Evolutionary conservation across 371 early-diverging fungal species (phyloP).

Genomic region (Lichtheimia hyalospora): DNA sequence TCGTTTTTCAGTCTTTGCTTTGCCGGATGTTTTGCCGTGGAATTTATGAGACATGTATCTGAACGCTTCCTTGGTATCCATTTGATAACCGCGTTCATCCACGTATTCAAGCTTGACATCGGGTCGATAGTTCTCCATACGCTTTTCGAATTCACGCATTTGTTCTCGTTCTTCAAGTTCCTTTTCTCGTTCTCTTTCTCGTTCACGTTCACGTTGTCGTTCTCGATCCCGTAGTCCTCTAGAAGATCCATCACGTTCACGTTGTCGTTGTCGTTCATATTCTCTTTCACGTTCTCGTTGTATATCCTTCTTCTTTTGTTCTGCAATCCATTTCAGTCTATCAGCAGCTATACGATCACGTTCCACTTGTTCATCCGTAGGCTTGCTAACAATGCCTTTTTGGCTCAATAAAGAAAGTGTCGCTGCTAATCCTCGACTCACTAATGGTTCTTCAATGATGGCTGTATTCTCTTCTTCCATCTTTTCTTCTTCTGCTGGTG

Average conservation of each 20-base stretch:
- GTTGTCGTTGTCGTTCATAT: slow-evolving; percentile 27
- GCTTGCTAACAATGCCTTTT: slow-evolving; percentile 70
- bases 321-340: slow-evolving; percentile 69
- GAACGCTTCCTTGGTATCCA: slow-evolving; percentile 92
- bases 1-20: slow-evolving; percentile 92
- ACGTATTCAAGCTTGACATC: slow-evolving; percentile 88
- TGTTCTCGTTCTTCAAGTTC: slow-evolving; percentile 66
- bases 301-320: slow-evolving; percentile 61
- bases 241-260: slow-evolving; percentile 24
- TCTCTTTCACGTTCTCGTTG: slow-evolving; percentile 49
- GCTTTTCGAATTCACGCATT: slow-evolving; percentile 74
- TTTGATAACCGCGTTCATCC: slow-evolving; percentile 81
- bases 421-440: slow-evolving; percentile 82
- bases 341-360: slow-evolving; percentile 65
- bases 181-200: slow-evolving; percentile 51
- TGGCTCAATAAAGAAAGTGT: slow-evolving; percentile 78
- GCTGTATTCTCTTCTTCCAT: slow-evolving; percentile 18
- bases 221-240: slow-evolving; percentile 30
- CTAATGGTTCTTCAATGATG: slow-evolving; percentile 79
- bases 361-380: slow-evolving; percentile 60
- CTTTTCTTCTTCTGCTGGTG: slow-evolving; percentile 14
- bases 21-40: slow-evolving; percentile 93
- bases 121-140: slow-evolving; percentile 90
- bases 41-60: slow-evolving; percentile 91
- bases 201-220: slow-evolving; percentile 35